Evolutionary conservation across 345 rosid genomes (phyloP), one percentile per base, ranked within the genome.

Genomic region (Populus tremula): DNA sequence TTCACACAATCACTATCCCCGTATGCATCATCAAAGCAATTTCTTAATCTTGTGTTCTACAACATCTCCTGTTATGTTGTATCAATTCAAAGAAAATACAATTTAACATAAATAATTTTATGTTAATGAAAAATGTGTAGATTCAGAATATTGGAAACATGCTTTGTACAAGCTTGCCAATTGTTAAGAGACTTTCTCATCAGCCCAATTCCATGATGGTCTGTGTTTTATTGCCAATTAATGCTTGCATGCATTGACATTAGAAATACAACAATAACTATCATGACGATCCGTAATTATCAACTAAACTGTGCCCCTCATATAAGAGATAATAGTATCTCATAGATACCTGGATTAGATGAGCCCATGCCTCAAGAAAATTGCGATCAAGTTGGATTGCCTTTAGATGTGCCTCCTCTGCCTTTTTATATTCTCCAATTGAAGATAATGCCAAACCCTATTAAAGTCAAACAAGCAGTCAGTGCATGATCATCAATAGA

Each of bases 281-380:
- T 47, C 65, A 61, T 61, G 11, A n/a, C 13, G 12, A 21, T 35
- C 36, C 5, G 10, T 53, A 36, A 8, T n/a, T 25, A 76, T 18
- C 56, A 59, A 20, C 27, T 29, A 69, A 59, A 69, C 0, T 29
- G 41, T 8, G 64, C 41, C 64, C 38, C 33, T 33, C 47, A 13
- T 39, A 23, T 23, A 71, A 68, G 35, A 59, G 43, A 75, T 23
- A 49, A 81, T 77, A 74, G 71, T 59, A 63, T 76, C 18, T 33
- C 61, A 45, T 18, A 59, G 20, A 79, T 87, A 93, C 99, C 97
- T 92, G 97, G 64, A 88, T 84, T 69, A 93, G 91, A 91, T 93
- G 96, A 84, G 86, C 92, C 99, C 94, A 90, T 65, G 94, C 98
- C 84, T 93, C 99, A 74, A 91, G 84, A 84, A 91, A 96, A 76